Evolutionary conservation across 257 asterid genomes (phyloP).

Genomic region (Nicotiana noctiflora): DNA sequence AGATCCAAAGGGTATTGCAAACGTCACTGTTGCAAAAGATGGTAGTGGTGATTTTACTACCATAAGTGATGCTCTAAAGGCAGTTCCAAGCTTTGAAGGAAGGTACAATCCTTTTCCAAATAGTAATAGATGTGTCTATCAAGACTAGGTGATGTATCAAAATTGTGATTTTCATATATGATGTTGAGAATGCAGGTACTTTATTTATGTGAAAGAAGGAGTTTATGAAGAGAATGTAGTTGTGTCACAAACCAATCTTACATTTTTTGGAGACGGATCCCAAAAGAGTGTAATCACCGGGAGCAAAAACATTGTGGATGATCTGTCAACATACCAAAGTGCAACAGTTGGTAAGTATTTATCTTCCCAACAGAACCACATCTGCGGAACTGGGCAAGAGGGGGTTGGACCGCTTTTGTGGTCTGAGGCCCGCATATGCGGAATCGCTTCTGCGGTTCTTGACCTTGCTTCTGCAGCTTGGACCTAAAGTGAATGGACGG

Average conservation of each 20-base stretch:
- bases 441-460: too few relatives aligned
- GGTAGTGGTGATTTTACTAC: conserved; percentile 58
- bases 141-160: too few relatives aligned
- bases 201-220: conserved; percentile 69
- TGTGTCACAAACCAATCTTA: conserved; percentile 52
- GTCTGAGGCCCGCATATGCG: too few relatives aligned
- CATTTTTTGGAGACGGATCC: conserved; percentile 86
- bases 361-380: too few relatives aligned
- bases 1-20: conserved; percentile 22
- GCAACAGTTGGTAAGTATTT: conserved; percentile 67
- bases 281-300: conserved; percentile 77
- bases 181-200: conserved; percentile 37
- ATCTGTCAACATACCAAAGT: conserved; percentile 62
- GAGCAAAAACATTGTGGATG: conserved; percentile 63
- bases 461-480: too few relatives aligned
- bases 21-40: conserved; percentile 72
- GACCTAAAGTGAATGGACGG: too few relatives aligned
- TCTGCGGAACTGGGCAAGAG: too few relatives aligned
- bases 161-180: not conserved
- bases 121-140: too few relatives aligned
- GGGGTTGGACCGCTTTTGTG: too few relatives aligned
- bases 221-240: conserved; percentile 61
- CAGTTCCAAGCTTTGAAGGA: conserved; percentile 57
- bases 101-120: conserved; percentile 30
- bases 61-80: conserved; percentile 50